Conservation (phyloP, 768 basidiomycete species). For the Lactarius sp. region DNA sequence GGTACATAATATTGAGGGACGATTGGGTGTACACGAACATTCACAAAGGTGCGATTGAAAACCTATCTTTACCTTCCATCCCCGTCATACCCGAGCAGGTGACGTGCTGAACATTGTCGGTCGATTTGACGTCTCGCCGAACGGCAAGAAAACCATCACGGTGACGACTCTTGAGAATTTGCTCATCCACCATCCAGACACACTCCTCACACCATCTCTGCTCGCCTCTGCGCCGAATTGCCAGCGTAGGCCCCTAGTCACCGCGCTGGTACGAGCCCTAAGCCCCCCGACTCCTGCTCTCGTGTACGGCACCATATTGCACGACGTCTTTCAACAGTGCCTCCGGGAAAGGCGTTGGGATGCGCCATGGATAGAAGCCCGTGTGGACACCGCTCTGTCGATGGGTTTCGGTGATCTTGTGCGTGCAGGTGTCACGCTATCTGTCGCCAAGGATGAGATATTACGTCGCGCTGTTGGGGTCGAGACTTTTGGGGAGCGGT, state of each 20-base stretch:
- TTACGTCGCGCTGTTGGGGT: slow-evolving; percentile 59
- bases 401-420: slow-evolving; percentile 57
- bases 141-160: slow-evolving; percentile 37
- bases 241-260: slow-evolving; percentile 80
- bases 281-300: slow-evolving; percentile 61
- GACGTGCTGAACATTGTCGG: slow-evolving; percentile 82
- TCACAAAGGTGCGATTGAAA: slow-evolving; percentile 43
- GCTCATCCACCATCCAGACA: slow-evolving; percentile 87
- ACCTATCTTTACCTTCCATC: not conserved
- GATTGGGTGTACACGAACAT: slow-evolving; percentile 73
- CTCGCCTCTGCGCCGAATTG: slow-evolving; percentile 83
- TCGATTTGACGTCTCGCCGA: slow-evolving; percentile 29
- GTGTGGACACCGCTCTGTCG: slow-evolving; percentile 52
- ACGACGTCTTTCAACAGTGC: slow-evolving; percentile 85
- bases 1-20: slow-evolving; percentile 59
- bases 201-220: slow-evolving; percentile 85
- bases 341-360: slow-evolving; percentile 60
- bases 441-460: slow-evolving; percentile 63
- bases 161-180: slow-evolving; percentile 63
- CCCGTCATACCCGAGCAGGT: slow-evolving; percentile 39
- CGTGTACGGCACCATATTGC: slow-evolving; percentile 91
- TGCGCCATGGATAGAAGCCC: slow-evolving; percentile 51
- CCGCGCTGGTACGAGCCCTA: slow-evolving; percentile 51
- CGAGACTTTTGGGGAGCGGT: slow-evolving; percentile 57
- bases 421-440: slow-evolving; percentile 50